A percentile compares a stretch with the other conserved stretches of the same genome.
These are phyloP conservation scores for Pseudogymnoascus sp. DNA, from an alignment of 2,329 filamentous ascomycete species.

Conservation along the genomic window DNA sequence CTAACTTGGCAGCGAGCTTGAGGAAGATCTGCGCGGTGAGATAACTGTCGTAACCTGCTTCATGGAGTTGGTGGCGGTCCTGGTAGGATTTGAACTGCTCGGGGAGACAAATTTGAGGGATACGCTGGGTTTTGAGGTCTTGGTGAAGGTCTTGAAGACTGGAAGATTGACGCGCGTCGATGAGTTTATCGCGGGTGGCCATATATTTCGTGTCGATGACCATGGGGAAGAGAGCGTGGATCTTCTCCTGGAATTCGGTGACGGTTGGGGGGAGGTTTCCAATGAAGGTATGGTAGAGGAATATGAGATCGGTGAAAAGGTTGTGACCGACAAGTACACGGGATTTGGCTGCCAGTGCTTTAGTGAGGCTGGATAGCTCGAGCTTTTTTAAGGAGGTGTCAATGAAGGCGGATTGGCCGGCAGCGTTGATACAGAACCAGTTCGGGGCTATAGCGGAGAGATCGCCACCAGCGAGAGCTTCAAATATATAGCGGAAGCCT, in stretches of 20 bases:
- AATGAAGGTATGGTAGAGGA: conserved; percentile 55
- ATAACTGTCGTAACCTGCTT: conserved; percentile 50
- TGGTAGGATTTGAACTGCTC: neutral
- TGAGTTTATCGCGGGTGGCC: conserved; percentile 26
- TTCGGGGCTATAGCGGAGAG: conserved; percentile 25
- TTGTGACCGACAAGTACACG: conserved; percentile 54
- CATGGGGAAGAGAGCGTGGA: conserved; percentile 39
- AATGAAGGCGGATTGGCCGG: conserved; percentile 15
- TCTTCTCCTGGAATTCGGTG: conserved; percentile 40
- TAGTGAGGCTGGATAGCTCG: conserved; percentile 19
- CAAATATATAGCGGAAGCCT: conserved; percentile 27
- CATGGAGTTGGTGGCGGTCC: conserved; percentile 32
- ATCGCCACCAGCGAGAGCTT: conserved; percentile 25
- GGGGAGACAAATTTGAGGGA: conserved; percentile 32
- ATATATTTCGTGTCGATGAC: conserved; percentile 56
- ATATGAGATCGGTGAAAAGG: conserved; percentile 54
- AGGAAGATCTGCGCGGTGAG: conserved; percentile 36
- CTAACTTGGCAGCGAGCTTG: conserved; percentile 24
- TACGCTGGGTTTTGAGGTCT: conserved; percentile 31
- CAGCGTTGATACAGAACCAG: conserved; percentile 33
- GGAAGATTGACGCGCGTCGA: conserved; percentile 17
- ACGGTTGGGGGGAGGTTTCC: conserved; percentile 45
- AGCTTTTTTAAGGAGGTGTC: conserved; percentile 14
- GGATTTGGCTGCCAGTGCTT: conserved; percentile 20
- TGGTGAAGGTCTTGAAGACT: conserved; percentile 40